These are phyloP conservation scores for Gaeumannomyces tritici DNA, from an alignment of 2,329 filamentous ascomycete genomes.

Conservation along the genomic window DNA sequence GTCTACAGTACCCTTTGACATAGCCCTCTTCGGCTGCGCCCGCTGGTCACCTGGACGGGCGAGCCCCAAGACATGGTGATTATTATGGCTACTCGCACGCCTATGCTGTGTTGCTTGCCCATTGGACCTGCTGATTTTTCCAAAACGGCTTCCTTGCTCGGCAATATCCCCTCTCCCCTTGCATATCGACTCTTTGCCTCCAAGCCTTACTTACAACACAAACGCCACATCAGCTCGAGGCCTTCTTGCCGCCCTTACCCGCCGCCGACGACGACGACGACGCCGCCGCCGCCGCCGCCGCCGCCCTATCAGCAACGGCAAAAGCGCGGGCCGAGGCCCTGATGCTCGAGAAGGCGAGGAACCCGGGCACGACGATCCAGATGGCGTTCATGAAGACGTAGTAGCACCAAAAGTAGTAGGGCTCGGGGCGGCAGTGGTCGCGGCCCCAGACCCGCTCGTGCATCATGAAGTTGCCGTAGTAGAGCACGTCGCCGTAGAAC, in stretches of 20 bases:
- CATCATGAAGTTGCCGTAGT: conserved; percentile 37
- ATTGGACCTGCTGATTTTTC: neutral
- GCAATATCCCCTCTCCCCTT: neutral
- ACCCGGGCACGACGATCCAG: conserved; percentile 40
- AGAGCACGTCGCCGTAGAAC: conserved; percentile 42
- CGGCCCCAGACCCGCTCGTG: conserved; percentile 27
- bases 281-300: neutral
- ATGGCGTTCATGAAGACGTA: conserved; percentile 41
- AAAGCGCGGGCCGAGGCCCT: conserved; percentile 8
- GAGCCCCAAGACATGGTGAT: neutral
- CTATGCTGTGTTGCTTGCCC: neutral
- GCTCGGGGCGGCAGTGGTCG: conserved; percentile 39
- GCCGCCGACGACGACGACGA: neutral
- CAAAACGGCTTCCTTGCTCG: neutral
- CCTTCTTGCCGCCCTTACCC: neutral
- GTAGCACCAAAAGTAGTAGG: conserved; percentile 42
- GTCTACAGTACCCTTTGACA: neutral
- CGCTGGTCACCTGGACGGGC: neutral
- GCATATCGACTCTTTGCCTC: neutral
- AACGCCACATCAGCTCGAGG: neutral
- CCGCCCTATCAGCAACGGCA: neutral
- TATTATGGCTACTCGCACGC: neutral
- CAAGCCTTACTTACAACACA: neutral
- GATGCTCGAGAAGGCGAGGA: conserved; percentile 20
- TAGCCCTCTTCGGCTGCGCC: neutral